Base-by-base conservation (phyloP, 73 alveolate species). In the Urostyla sp. region DNA sequence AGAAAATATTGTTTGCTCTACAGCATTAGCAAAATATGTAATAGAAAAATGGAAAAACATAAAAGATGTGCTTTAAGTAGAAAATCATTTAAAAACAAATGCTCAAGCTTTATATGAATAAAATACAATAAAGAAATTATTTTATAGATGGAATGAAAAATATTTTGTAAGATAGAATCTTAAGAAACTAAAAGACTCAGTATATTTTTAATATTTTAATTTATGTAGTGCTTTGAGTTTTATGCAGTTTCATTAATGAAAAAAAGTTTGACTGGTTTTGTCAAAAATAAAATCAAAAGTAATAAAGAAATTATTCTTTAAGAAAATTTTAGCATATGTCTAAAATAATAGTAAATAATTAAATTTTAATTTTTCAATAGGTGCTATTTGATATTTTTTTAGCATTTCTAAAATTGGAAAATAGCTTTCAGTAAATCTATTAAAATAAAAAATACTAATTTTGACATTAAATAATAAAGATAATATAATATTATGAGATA, bases 11-110 rank as follows among this genome's bases (percentile, higher is more conserved):
- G 49, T 69, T 6, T 69, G 83, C 34, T 69, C 83, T 20, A 69
- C 83, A 27, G 83, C 83, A 2, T 37, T 69, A 5, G 83, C 83
- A 1, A 69, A 69, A 31, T 69, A 69, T 23, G 60, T 69, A 7
- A 34, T 69, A 46, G 83, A 69, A 45, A 69, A 69, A 49, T 69
- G 83, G 83, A 69, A 69, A 54, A 49, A 48, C 34, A 46, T 45
- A 2, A 69, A 49, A 23, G 83, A 49, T 18, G 37, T 48, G 6
- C n/a, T 69, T 4, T n/a, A 49, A 69, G 83, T 48, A 7, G 83
- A 49, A 3, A 69, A 69, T 34, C 35, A 48, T 20, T 3, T 4
- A 31, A 46, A 69, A n/a, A 45, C 44, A 23, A 37, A 69, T 34
- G 83, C 83, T 13, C 66, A 69, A n/a, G 34, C 24, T 27, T 69